Evolutionary conservation across 768 basidiomycete species (phyloP), one percentile per base, ranked within the genome.

Genomic region (Amanita rimosa): DNA sequence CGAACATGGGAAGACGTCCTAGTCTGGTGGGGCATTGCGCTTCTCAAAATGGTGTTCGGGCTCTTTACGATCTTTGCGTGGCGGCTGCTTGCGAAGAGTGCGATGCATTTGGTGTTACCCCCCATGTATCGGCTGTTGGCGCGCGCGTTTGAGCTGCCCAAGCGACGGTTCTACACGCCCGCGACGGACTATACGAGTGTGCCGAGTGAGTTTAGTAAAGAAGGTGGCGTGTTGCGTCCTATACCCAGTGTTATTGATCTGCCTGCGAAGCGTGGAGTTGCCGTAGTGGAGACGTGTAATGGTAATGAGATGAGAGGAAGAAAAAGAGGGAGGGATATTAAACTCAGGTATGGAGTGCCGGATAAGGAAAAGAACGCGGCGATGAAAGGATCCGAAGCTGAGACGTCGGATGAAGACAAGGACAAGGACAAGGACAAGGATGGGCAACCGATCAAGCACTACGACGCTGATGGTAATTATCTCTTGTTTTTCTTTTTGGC

Each of bases 181-280:
- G 89, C 93, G 26, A 92, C 91, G 57, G 92, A 93, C 56, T 96
- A 96, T 63, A 74, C 72, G 26, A 72, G 63, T 22, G 78, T 87
- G 1, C 84, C 84, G 0, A 66, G 75, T 29, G 78, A 82, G 52
- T 70, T 65, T 24, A 16, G 65, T 17, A 55, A 58, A 11, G 53
- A 59, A 19, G 60, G 53, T 7, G 57, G 53, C n/a, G 66, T 65
- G 17, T 64, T 93, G 40, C 78, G 77, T 47, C 74, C 89, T 0
- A 81, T 95, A 55, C 93, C 93, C 7, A 85, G 82, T 62, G 79
- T 94, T 45, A 85, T 96, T 52, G 88, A 94, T 58, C 71, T 96
- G 10, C 77, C 85, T 0, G 62, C 65, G 17, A 60, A 69, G 17
- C 60, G 68, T 50, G 67, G 68, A 42, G 66, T 68, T 9, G 64